Evolutionary conservation across 352 stramenopile species (phyloP).

Genomic region (Phytophthora hybrid): DNA sequence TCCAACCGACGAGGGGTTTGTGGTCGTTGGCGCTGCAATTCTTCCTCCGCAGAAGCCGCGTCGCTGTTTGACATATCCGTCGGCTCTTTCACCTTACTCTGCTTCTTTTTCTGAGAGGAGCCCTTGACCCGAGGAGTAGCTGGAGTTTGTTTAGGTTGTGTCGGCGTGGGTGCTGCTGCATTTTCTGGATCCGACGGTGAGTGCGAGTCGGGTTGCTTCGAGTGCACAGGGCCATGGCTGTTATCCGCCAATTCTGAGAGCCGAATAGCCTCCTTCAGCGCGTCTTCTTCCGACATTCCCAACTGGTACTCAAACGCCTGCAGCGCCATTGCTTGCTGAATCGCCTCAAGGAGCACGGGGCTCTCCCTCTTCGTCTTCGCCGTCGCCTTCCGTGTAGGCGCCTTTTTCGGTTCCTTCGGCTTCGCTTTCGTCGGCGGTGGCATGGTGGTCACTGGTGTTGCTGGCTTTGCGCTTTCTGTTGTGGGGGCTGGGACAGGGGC

Average conservation of each 20-base stretch:
- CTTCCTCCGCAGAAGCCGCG: conserved; percentile 10
- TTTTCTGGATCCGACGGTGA: conserved; percentile 2
- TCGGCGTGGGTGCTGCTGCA: conserved; percentile 12
- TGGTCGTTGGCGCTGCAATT: conserved; percentile 13
- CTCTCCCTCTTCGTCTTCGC: conserved; percentile 13
- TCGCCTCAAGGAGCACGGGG: conserved; percentile 14
- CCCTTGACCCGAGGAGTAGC: conserved; percentile 21
- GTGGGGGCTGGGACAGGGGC: background rate
- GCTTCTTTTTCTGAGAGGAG: conserved; percentile 18
- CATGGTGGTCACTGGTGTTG: conserved; percentile 2
- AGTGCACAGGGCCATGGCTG: conserved; percentile 7
- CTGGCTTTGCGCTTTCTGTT: conserved; percentile 1
- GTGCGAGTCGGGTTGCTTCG: conserved; percentile 16
- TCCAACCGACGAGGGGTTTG: conserved; percentile 34
- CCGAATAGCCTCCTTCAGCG: conserved; percentile 40
- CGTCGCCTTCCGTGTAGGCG: conserved; percentile 3
- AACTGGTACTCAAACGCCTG: conserved; percentile 44
- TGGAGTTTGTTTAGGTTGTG: conserved; percentile 25
- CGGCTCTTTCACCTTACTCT: conserved; percentile 23
- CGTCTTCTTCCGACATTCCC: conserved; percentile 46
- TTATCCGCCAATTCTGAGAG: conserved; percentile 37
- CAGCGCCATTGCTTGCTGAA: conserved; percentile 39
- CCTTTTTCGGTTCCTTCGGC: conserved; percentile 13
- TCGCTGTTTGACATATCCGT: conserved; percentile 7
- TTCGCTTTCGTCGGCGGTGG: conserved; percentile 15